Evolutionary conservation across 2,329 filamentous ascomycete genomes (phyloP), one percentile per base, ranked within the genome.

Genomic region (Shiraia sp.): DNA sequence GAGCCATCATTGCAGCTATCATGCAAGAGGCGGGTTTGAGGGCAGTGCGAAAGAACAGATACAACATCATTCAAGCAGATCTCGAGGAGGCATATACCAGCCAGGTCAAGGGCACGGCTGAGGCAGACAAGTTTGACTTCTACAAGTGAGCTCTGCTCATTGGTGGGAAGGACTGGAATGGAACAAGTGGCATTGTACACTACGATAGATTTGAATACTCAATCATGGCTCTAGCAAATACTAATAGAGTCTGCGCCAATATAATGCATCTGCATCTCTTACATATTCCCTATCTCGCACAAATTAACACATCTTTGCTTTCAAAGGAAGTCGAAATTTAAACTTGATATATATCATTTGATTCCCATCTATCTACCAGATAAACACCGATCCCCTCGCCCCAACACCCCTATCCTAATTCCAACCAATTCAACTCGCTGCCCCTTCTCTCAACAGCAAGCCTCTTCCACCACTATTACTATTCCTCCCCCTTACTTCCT

Each of bases 11-110:
- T 68, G 91, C 93, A 33, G 93, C 93, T 36, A 96, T 99, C 68
- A 99, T 99, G 93, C 93, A 99, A 73, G 93, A 99, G 75, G 93
- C 93, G 23, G 93, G 93, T 55, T 79, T 99, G 57, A 83, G 91
- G 55, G 92, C 92, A 17, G 92, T 97, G 53, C 82, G 92, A 63
- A 97, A 96, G 84, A 97, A 99, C 75, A 80, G 93, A 63, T 99
- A 99, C 75, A 97, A 99, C 73, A 99, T 99, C 70, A 97, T 99
- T 64, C 93, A 99, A 77, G 84, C 81, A 50, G 93, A 99, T 74
- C 77, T 99, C 51, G 93, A 99, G 73, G 93, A 97, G 71, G 93
- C 93, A 31, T 99, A 99, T 73, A 91, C 90, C 27, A 89, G 86
- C 74, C 93, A 99, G 72, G 93, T 99, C 65, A 97, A 97, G 83